phyloP scores from a whole-genome alignment of 1,139 yeast genomes.

The Blastobotrys buckinghamii region DNA sequence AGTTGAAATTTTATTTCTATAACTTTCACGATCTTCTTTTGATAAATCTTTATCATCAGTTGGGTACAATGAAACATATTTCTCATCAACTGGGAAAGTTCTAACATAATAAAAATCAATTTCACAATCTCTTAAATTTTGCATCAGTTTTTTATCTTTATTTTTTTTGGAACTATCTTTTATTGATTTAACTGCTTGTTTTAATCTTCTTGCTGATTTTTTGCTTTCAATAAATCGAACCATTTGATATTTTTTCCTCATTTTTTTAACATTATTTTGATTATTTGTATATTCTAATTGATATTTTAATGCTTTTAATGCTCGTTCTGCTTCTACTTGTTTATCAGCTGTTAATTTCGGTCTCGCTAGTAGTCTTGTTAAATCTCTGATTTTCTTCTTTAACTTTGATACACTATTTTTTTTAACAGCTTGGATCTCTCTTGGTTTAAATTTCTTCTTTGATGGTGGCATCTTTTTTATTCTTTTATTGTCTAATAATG shows the following conservation, averaged over 20 bases:
- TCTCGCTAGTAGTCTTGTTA: slow-evolving; percentile 50
- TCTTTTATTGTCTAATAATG: background rate
- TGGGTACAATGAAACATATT: slow-evolving; percentile 70
- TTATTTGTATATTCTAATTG: slow-evolving; percentile 56
- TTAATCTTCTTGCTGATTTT: slow-evolving; percentile 74
- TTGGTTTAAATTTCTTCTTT: background rate
- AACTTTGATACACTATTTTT: slow-evolving; percentile 31
- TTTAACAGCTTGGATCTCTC: slow-evolving; percentile 11
- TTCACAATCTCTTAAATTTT: slow-evolving; percentile 39
- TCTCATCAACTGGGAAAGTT: slow-evolving; percentile 71
- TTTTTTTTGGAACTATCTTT: slow-evolving; percentile 20
- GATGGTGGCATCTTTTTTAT: background rate
- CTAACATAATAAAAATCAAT: slow-evolving; percentile 72
- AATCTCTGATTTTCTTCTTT: slow-evolving; percentile 82
- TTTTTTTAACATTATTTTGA: slow-evolving; percentile 48
- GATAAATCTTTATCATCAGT: slow-evolving; percentile 21
- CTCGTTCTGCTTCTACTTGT: slow-evolving; percentile 78
- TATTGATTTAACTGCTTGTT: slow-evolving; percentile 49
- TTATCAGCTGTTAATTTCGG: slow-evolving; percentile 62
- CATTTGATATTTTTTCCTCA: slow-evolving; percentile 85
- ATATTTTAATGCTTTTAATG: slow-evolving; percentile 61
- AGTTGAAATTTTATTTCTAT: slow-evolving; percentile 20
- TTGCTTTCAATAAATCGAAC: slow-evolving; percentile 86
- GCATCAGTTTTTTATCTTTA: slow-evolving; percentile 35
- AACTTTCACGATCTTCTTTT: slow-evolving; percentile 19